Percentiles rank a stretch among this genome's conserved stretches.
Evolutionary conservation across 192 early-diverging fungal genomes (phyloP).

Genomic region (Coemansia umbellata): DNA sequence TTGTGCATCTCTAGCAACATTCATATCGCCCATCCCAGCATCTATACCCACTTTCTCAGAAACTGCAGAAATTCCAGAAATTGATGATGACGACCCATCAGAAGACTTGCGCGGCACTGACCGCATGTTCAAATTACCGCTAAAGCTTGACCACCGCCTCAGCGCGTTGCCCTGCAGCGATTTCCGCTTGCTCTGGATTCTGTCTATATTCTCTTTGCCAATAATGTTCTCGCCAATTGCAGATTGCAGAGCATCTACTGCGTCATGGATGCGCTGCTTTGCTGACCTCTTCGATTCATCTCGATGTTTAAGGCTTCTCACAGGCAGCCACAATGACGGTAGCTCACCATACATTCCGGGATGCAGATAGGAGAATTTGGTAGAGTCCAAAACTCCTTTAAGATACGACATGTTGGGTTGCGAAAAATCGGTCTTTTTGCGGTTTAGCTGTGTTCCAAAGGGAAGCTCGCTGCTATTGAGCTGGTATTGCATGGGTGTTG

Average conservation of each 20-base stretch:
- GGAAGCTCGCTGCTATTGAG: slow-evolving; percentile 23
- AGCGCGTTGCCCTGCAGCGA: not conserved
- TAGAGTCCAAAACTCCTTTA: slow-evolving; percentile 31
- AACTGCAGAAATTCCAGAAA: not conserved
- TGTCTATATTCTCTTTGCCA: slow-evolving; percentile 12
- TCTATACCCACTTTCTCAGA: too few species aligned
- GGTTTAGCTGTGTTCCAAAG: slow-evolving; percentile 29
- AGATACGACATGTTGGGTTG: slow-evolving; percentile 35
- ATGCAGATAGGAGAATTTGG: slow-evolving; percentile 33
- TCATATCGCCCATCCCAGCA: too few species aligned
- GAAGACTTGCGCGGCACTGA: too few species aligned
- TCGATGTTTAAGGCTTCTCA: slow-evolving; percentile 19
- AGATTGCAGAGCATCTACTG: slow-evolving; percentile 1
- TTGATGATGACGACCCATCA: too few species aligned
- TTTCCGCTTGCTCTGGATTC: slow-evolving; percentile 11
- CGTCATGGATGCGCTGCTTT: slow-evolving; percentile 10
- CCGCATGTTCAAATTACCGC: not conserved
- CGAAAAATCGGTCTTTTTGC: slow-evolving; percentile 34
- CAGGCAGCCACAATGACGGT: slow-evolving; percentile 44
- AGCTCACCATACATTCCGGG: slow-evolving; percentile 42
- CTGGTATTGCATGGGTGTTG: slow-evolving; percentile 35
- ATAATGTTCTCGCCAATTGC: slow-evolving; percentile 30
- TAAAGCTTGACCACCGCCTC: not conserved
- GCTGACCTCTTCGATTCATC: slow-evolving; percentile 7
- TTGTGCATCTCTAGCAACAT: too few species aligned